Evolutionary conservation across 139 green algal species (phyloP), one percentile per base, ranked within the genome.

Genomic region (Desmodesmus armatus): DNA sequence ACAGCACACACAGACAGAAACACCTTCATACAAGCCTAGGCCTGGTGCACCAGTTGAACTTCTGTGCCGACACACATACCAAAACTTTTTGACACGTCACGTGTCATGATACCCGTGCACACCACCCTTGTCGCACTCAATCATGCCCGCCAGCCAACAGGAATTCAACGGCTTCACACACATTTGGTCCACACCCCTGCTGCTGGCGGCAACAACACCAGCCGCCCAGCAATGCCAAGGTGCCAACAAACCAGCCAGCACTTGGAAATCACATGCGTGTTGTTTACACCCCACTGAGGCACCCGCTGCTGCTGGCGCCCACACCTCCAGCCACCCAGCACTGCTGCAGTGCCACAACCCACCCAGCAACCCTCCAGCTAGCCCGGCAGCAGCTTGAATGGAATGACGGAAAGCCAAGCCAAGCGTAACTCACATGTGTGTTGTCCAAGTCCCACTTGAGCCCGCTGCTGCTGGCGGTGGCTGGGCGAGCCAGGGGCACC

Each of bases 381-480:
- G n/a, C 13, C 53, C 13, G 21, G 5, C 53, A 23, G 2, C 4
- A 69, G n/a, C n/a, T n/a, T n/a, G n/a, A n/a, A n/a, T n/a, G n/a
- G n/a, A n/a, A n/a, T n/a, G n/a, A n/a, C n/a, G n/a, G n/a, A n/a
- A n/a, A n/a, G 33, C 31, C 6, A 72, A 19, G 31, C 25, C 43
- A 44, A 37, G n/a, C 6, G 25, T 3, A 5, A 67, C 80, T 55
- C 51, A 86, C 80, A 21, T 86, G 40, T 2, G 41, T 63, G 49
- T 86, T 74, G 44, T 80, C 69, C 78, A 99, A 58, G 84, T 99
- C 93, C 95, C 95, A 99, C 19, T 84, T 85, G n/a, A 99, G 90
- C 0, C 97, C 96, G 3, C 35, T 90, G 23, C 87, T 94, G 37
- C 85, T 95, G 1, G 87, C 92, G 7, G 65, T 87, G 6, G 91